Base-by-base conservation (phyloP, 2,329 filamentous ascomycete genomes). In the Ceratocystis huliohia region DNA sequence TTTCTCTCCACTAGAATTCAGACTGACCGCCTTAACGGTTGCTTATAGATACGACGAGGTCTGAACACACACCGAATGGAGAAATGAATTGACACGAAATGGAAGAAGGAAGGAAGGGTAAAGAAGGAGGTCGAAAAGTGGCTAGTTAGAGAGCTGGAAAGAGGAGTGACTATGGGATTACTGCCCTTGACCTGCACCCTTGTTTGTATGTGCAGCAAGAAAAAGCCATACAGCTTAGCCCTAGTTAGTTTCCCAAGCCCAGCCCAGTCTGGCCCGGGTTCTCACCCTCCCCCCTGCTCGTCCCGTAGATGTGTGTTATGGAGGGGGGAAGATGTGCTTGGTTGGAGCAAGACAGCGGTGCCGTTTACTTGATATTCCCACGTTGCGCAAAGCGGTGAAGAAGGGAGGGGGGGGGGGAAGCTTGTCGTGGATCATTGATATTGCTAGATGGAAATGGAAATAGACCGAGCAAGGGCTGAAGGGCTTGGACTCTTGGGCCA, bases 341-440 rank as follows among this genome's bases (percentile, higher is more conserved):
- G 56, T 30, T 59, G 33, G 28, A 59, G 30, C 15, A n/a, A 30
- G 33, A 25, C 22, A 59, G 30, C 5, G 33, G 56, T 59, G 33
- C 17, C 28, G 17, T 59, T 53, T 53, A 6, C 28, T 41, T 59
- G 56, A 33, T 59, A 30, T 59, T 33, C 33, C 56, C 56, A 59
- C 56, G 56, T 59, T 59, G 56, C 30, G 28, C 56, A 59, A 37
- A 59, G 56, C 56, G 56, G 56, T 59, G 56, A 59, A 30, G 53
- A 30, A 7, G 28, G 28, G 25, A 33, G 28, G 53, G 53, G 50
- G 1, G 50, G 50, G 48, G 48, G 50, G 50, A 22, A 4, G 20
- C 28, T 59, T 37, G 28, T 6, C 28, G 37, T 37, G 56, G 7
- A 41, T 41, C 30, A 6, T 37, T 30, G 56, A 10, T 59, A 28